Percentiles rank a stretch among this genome's conserved stretches.
Conservation (phyloP, 345 rosid genomes). For the Syzygium jambos region DNA sequence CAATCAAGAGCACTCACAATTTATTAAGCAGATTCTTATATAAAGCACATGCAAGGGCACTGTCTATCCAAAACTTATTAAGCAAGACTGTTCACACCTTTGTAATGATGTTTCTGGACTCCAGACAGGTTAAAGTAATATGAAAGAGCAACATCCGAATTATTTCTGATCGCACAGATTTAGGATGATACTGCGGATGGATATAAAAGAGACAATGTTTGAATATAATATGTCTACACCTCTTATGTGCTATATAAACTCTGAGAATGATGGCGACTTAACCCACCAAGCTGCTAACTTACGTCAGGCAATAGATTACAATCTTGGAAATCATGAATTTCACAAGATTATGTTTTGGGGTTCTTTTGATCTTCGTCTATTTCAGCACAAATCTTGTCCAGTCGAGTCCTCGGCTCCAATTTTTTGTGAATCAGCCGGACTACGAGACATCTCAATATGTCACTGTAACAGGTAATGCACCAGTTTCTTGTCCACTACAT, state of each 20-base stretch:
- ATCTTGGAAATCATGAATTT: conserved; percentile 10
- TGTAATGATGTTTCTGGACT: neutral
- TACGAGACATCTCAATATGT: conserved; percentile 16
- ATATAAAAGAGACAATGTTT: neutral
- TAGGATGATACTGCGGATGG: neutral
- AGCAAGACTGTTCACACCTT: neutral
- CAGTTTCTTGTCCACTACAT: neutral
- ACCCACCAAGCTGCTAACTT: conserved; percentile 10
- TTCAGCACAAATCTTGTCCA: conserved; percentile 7
- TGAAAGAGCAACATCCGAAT: neutral
- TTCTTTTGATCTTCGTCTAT: neutral
- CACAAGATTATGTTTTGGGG: conserved; percentile 10
- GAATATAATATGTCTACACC: neutral
- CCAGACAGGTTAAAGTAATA: neutral
- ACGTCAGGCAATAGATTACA: neutral
- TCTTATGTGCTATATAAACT: neutral
- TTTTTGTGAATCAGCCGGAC: conserved; percentile 1
- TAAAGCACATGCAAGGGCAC: neutral
- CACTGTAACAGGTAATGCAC: conserved; percentile 39
- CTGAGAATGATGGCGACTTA: neutral
- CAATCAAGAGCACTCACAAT: neutral
- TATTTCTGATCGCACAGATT: neutral
- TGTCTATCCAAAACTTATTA: neutral
- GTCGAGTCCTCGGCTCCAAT: conserved; percentile 15
- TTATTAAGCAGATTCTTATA: conserved; percentile 1